These are phyloP conservation scores for Pseudognaphalium luteoalbum DNA, from an alignment of 129 eudicot genomes.

Conservation along the genomic window DNA sequence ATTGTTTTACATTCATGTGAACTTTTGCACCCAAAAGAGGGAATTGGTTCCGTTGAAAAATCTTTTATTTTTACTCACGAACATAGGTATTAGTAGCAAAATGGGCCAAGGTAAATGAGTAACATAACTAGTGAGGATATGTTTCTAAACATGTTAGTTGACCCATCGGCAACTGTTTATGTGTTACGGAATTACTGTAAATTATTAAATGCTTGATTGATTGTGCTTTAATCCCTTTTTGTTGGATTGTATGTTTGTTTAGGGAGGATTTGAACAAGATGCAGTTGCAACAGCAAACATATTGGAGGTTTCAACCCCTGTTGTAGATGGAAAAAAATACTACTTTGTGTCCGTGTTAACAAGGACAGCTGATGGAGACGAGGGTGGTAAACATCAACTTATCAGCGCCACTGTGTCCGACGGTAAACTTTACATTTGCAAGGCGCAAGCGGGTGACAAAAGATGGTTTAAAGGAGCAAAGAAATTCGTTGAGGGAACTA, in stretches of 20 bases:
- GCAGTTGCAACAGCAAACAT: slow-evolving; percentile 95
- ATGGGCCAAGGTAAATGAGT: too few species aligned
- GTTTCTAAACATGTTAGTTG: too few species aligned
- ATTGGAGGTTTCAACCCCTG: slow-evolving; percentile 70
- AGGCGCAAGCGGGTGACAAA: slow-evolving; percentile 96
- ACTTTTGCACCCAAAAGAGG: too few species aligned
- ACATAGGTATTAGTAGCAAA: too few species aligned
- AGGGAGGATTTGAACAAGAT: slow-evolving; percentile 94
- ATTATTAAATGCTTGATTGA: too few species aligned
- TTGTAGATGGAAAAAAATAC: slow-evolving; percentile 60
- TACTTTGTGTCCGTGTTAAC: slow-evolving; percentile 76
- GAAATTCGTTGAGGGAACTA: slow-evolving; percentile 72
- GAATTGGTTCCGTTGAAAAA: too few species aligned
- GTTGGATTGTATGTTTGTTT: slow-evolving; percentile 11
- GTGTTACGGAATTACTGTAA: background rate
- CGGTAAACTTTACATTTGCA: slow-evolving; percentile 86
- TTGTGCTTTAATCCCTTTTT: background rate
- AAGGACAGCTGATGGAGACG: slow-evolving; percentile 96
- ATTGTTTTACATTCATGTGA: background rate
- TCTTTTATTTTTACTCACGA: too few species aligned
- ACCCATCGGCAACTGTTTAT: too few species aligned
- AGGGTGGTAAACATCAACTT: slow-evolving; percentile 95
- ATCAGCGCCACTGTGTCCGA: slow-evolving; percentile 55
- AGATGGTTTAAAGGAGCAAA: slow-evolving; percentile 96
- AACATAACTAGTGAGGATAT: too few species aligned